phyloP scores from a whole-genome alignment of 2,329 filamentous ascomycete species.

The Aspergillus tubingensis region DNA sequence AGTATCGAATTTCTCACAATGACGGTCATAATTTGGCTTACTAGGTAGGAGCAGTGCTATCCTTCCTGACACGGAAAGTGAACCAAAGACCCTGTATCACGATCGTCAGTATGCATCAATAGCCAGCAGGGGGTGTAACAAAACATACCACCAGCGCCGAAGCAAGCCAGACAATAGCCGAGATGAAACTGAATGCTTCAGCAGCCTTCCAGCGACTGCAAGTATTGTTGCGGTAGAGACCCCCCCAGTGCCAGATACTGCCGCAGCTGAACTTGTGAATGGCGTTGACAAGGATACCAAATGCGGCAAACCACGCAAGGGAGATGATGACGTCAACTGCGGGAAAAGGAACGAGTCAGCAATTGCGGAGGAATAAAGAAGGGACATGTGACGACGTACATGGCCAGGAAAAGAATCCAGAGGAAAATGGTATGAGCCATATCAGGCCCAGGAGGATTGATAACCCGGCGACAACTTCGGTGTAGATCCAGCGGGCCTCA shows the following conservation, averaged over 20 bases:
- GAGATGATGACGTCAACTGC: constrained; percentile 67
- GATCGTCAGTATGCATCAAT: constrained; percentile 14
- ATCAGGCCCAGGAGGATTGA: constrained; percentile 69
- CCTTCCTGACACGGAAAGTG: constrained; percentile 31
- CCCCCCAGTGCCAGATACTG: constrained; percentile 61
- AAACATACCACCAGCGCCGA: constrained; percentile 58
- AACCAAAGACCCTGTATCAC: constrained; percentile 36
- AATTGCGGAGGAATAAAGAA: not conserved
- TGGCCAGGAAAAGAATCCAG: constrained; percentile 69
- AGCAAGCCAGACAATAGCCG: constrained; percentile 69
- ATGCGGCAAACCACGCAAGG: constrained; percentile 69
- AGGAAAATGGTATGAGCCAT: constrained; percentile 71
- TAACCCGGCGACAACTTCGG: constrained; percentile 68
- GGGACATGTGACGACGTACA: constrained; percentile 28
- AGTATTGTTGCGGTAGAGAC: constrained; percentile 51
- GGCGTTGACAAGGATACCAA: constrained; percentile 66
- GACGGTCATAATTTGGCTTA: constrained; percentile 20
- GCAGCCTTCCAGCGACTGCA: constrained; percentile 72
- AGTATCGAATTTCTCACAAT: not conserved
- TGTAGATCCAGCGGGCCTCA: constrained; percentile 71
- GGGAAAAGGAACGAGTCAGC: constrained; percentile 1
- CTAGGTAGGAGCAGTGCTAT: constrained; percentile 20
- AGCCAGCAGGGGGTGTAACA: not conserved
- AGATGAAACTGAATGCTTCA: constrained; percentile 71
- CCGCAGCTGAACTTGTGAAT: constrained; percentile 56